Base-by-base conservation (phyloP, 345 rosid species). In the Combretum micranthum region DNA sequence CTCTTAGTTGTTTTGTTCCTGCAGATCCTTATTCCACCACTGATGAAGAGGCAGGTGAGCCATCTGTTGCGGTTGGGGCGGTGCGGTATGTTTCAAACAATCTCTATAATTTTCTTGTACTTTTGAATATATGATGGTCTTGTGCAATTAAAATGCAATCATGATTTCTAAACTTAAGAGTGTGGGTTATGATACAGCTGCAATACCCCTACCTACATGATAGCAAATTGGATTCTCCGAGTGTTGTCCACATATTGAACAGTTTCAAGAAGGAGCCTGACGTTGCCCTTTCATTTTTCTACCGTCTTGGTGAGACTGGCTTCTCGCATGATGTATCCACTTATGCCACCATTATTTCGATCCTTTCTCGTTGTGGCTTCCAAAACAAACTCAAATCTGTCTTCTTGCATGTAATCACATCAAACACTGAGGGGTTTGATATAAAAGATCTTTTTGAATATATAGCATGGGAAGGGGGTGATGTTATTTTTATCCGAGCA, bases 201-300 rank as follows among this genome's bases (percentile, higher is more conserved):
- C 52, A 15, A 14, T 10, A 16, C 26, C 51, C 39, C 23, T 47
- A 32, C 4, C 22, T 22, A 20, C 51, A 22, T 10, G 79, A 78
- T 32, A 32, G 39, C 39, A 32, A 7, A 56, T 56, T 77, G 13
- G 76, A 63, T 49, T 42, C 67, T 46, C 12, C 23, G 42, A 59
- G 64, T 26, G 78, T 77, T 52, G 71, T 65, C 37, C 52, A 78
- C 39, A 23, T 53, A 37, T 68, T 87, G 54, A 55, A 70, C 23
- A 55, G 52, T 47, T 42, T 78, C 15, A 72, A 63, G 37, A 56
- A 69, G 57, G 74, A 85, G 50, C 91, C 90, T 4, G 45, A 13
- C 37, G 71, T 62, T n/a, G 87, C 88, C 19, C 62, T 83, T 15
- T 72, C 79, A 26, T 67, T 64, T 46, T 71, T 86, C 15, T 10